Evolutionary conservation across 2,329 filamentous ascomycete species (phyloP), one percentile per base, ranked within the genome.

Genomic region (Rugonectria rugulosa): DNA sequence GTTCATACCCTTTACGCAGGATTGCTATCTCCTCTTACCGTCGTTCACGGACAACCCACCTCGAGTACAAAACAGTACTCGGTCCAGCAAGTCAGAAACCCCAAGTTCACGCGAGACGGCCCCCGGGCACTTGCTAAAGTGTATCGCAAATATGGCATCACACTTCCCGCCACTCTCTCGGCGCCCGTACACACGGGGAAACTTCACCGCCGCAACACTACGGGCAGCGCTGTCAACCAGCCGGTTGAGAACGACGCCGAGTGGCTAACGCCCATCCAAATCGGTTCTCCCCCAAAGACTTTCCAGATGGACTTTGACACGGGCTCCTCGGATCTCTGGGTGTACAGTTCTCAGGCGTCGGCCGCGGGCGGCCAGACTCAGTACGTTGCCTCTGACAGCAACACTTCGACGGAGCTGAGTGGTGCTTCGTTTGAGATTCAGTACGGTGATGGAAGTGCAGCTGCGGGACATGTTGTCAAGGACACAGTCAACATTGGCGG

Each of bases 251-350:
- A 65, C 46, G 75, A 77, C n/a, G 27, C 60, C 17, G 74, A 77
- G 62, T 79, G 74, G 60, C 53, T 77, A 45, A 70, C 71, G 3
- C 73, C 74, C 5, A 73, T 79, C 11, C 65, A 73, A 32, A 74
- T 79, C n/a, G 77, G 77, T 12, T 76, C 75, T 6, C 77, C 77
- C 8, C 68, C 74, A 4, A 74, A 79, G 61, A 76, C 72, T 1
- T 66, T 80, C 42, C 72, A 75, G 29, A 63, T 80, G 43, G 73
- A 78, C 60, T 77, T 80, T 41, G 77, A 80, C 53, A 80, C 78
- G 1, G 78, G 77, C 1, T 79, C 77, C 3, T 75, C 76, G 10
- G 77, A 81, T 52, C 68, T 80, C 20, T 79, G 79, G 79, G 79
- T 81, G 1, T 80, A 80, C 61, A 78, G 75, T 50, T 73, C 77